Evolutionary conservation across 805 yeast species (phyloP), one percentile per base, ranked within the genome.

Genomic region (Jamesozyma hellenica): DNA sequence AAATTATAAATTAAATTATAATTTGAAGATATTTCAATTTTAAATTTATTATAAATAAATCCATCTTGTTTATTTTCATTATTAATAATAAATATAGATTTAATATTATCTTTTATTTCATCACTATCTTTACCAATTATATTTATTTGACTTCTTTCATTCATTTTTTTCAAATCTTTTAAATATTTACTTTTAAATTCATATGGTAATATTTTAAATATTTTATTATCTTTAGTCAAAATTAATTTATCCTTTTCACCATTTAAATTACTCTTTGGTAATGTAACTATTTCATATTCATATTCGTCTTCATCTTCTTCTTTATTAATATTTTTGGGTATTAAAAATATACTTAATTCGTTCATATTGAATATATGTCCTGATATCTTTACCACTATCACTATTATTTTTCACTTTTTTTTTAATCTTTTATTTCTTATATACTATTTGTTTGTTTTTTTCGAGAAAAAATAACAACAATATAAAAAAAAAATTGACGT

Each of bases 1-100:
- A 59, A 36, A 44, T 44, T 55, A 35, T 45, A 59, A 4, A 52
- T 37, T 8, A 58, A 18, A 38, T 59, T 60, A 35, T 49, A 53
- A 31, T 40, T 42, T 3, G 46, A 34, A 3, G 50, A 33, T 18
- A 47, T 42, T 25, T 46, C 40, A 25, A 56, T 43, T 14, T 39
- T 32, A 11, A 56, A 53, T n/a, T 40, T 21, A 13, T 46, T 45
- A 13, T 48, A 31, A 4, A 56, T 42, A 26, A 45, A 47, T 10
- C 59, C 61, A 38, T 55, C 55, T 6, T 39, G 33, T 19, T 52
- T 42, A 14, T 53, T 42, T 0, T 42, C 27, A 8, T 44, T 48
- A 38, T 56, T 48, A 12, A 44, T 42, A 29, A 56, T 26, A 17
- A 58, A 42, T 1, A 50, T 42, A 1, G 63, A 59, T 40, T 56